Base-by-base conservation (phyloP, 495 filamentous ascomycete species). In the Penicillium cataractarum region DNA sequence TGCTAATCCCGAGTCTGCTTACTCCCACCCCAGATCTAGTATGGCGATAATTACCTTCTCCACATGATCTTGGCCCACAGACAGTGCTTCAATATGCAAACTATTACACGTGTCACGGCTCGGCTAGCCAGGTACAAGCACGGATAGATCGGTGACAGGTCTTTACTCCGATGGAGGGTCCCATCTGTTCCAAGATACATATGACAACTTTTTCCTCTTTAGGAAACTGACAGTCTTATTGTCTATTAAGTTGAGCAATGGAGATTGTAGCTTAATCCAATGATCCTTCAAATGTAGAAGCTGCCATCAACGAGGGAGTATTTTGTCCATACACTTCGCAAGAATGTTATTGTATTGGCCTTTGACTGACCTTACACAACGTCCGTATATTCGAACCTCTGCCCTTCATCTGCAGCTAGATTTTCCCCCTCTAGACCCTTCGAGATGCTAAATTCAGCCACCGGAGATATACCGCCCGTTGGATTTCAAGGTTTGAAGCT, bases 11-110 rank as follows among this genome's bases (percentile, higher is more conserved):
- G 10, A 17, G 22, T 15, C 19, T 19, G 44, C 42, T 40, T 49
- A 57, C 31, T 53, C 54, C 52, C 33, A 42, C 17, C 26, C 44
- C 29, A 17, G 10, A 49, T 27, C 17, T 17, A 7, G 46, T 49
- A 24, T 24, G 31, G n/a, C 4, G 27, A 17, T 33, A 12, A 33
- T 6, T 54, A 1, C 29, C 51, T 17, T 6, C 17, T 24, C 32
- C 44, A 26, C 29, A 35, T 59, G 26, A 42, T 48, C 50, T 64
- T 55, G 55, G 56, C 49, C 19, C 32, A 46, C 61, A 63, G 54
- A 19, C 27, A 17, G 32, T 9, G 22, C 26, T 17, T 4, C n/a
- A n/a, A 15, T 21, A 51, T 59, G 57, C 44, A 51, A 51, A 19
- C 33, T 51, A 39, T n/a, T 32, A 12, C 57, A 8, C 3, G 44